Percentiles rank a stretch among this genome's conserved stretches.
Evolutionary conservation across 164 flowering plant genomes (phyloP).

Genomic region (Nymphaea thermarum): DNA sequence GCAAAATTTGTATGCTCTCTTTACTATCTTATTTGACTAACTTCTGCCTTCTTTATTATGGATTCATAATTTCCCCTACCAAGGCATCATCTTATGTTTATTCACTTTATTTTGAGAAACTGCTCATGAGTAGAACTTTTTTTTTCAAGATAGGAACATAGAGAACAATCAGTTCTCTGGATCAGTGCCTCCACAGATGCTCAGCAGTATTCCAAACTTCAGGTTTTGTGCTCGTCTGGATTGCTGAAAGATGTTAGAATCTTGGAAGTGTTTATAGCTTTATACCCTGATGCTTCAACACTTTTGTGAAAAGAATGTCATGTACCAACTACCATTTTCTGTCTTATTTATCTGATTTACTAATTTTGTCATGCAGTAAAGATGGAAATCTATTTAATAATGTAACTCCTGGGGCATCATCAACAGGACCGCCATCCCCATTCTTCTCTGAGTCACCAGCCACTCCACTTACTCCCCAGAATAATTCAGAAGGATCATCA

Average conservation of each 20-base stretch:
- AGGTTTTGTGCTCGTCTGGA: background rate
- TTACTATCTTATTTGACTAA: background rate
- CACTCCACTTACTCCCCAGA: constrained; percentile 18
- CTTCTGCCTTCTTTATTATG: background rate
- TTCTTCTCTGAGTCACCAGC: constrained; percentile 20
- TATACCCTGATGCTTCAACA: background rate
- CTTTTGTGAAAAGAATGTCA: background rate
- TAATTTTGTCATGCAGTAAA: constrained; percentile 40
- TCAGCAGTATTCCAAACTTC: constrained; percentile 66
- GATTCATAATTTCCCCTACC: background rate
- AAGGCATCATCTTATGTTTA: background rate
- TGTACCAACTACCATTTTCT: background rate
- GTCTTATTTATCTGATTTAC: background rate
- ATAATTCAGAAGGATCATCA: constrained; percentile 20
- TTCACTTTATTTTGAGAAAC: background rate
- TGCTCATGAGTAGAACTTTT: background rate
- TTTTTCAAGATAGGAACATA: constrained; percentile 46
- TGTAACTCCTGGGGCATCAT: constrained; percentile 28
- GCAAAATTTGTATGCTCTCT: constrained; percentile 40
- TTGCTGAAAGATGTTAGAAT: background rate
- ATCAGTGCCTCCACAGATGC: constrained; percentile 54
- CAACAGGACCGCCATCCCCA: constrained; percentile 36
- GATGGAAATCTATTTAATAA: constrained; percentile 83
- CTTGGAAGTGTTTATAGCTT: no score
- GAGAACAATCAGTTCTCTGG: constrained; percentile 78